Conservation (phyloP, 176 grass and related monocot genomes). For the Hyparrhenia diplandra region DNA sequence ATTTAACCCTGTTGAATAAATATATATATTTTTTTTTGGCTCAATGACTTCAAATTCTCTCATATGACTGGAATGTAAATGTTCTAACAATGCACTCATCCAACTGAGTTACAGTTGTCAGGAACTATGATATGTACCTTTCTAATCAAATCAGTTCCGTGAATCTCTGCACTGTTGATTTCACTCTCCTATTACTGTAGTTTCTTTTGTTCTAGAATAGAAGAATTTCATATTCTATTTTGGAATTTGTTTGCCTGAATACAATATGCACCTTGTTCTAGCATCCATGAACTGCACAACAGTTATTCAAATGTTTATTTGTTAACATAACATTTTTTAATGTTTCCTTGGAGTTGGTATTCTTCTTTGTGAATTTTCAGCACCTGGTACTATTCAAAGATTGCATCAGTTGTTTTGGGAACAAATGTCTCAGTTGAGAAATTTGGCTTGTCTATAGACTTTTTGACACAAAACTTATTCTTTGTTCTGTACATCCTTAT, state of each 20-base stretch:
- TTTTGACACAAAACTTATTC: not conserved
- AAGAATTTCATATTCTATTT: not conserved
- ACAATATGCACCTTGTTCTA: not conserved
- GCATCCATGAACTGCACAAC: not conserved
- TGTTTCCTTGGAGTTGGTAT: not conserved
- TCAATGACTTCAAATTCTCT: not conserved
- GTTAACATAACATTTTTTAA: not conserved
- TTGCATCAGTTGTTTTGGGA: not conserved
- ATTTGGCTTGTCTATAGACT: not conserved
- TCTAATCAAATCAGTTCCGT: not conserved
- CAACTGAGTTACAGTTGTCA: not conserved
- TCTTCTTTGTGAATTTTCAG: not conserved
- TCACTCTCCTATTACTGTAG: not conserved
- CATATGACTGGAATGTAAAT: not conserved
- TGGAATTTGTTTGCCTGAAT: not conserved
- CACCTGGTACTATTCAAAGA: not conserved
- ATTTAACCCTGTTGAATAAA: conserved; percentile 9
- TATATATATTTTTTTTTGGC: not conserved
- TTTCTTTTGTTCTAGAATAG: not conserved
- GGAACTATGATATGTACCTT: not conserved
- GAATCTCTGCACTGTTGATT: not conserved
- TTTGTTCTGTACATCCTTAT: not conserved
- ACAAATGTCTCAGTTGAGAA: not conserved
- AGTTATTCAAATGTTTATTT: not conserved
- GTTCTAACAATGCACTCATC: no score